Evolutionary conservation across 2,329 filamentous ascomycete species (phyloP).

Genomic region (Pseudogymnoascus verrucosus): DNA sequence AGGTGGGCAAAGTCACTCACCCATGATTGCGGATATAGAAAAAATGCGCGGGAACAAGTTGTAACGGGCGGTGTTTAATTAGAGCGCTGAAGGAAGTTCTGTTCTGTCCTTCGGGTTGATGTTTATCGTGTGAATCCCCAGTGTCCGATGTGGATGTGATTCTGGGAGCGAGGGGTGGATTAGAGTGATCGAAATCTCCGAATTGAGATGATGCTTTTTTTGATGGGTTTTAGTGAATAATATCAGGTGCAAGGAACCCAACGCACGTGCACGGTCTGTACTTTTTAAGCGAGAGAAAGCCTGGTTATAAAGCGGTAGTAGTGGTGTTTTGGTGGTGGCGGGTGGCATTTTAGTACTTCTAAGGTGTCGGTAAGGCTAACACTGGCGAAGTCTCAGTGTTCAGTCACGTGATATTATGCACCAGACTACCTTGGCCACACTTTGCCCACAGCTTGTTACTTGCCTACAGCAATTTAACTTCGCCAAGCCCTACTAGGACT

Average conservation of each 20-base stretch:
- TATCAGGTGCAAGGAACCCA: conserved; percentile 9
- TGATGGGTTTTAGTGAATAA: conserved; percentile 9
- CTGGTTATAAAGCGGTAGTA: background rate
- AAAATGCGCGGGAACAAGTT: conserved; percentile 3
- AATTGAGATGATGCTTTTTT: conserved; percentile 9
- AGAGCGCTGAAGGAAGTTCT: background rate
- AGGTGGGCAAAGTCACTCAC: background rate
- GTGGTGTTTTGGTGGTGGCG: no score
- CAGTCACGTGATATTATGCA: background rate
- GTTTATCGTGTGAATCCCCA: conserved; percentile 6
- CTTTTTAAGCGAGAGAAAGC: conserved; percentile 6
- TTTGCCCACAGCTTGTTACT: background rate
- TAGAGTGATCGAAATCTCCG: conserved; percentile 6
- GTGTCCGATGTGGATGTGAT: conserved; percentile 6
- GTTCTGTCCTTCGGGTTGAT: conserved; percentile 6
- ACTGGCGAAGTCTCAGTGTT: background rate
- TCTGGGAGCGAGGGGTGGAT: conserved; percentile 6
- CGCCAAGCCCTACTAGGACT: conserved; percentile 5
- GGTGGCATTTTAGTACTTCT: background rate
- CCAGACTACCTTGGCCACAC: background rate
- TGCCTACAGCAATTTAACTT: background rate
- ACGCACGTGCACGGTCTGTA: conserved; percentile 7
- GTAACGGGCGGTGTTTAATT: background rate
- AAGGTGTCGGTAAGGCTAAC: background rate
- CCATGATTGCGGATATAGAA: conserved; percentile 9